Evolutionary conservation across 208 protist species (phyloP).

Genomic region (Trypanosoma caninum): DNA sequence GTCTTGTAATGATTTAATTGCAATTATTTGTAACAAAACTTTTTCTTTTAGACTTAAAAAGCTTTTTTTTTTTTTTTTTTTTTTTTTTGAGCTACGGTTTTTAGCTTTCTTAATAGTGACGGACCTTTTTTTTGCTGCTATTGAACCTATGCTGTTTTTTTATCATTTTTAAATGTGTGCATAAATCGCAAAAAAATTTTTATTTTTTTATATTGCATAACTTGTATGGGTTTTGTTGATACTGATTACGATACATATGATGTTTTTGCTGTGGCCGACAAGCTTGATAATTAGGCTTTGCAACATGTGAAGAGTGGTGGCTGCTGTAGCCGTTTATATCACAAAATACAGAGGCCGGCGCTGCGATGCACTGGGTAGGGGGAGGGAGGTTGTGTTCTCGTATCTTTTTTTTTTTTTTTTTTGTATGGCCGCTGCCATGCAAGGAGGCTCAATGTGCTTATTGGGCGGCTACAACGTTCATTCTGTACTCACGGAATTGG

Average conservation of each 20-base stretch:
- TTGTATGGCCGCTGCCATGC: conserved; percentile 11
- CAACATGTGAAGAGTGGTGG: not conserved
- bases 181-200: conserved; percentile 10
- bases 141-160: too few species aligned
- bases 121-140: too few species aligned
- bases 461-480: conserved; percentile 23
- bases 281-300: not conserved
- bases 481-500: not conserved
- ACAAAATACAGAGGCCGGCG: not conserved
- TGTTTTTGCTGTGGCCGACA: conserved; percentile 14
- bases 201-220: conserved; percentile 21
- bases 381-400: too few species aligned
- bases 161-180: too few species aligned
- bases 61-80: too few species aligned
- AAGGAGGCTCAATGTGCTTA: conserved; percentile 18
- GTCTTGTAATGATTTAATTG: conserved; percentile 14
- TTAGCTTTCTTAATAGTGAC: conserved; percentile 9
- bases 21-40: conserved; percentile 21
- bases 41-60: conserved; percentile 13
- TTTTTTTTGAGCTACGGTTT: too few species aligned
- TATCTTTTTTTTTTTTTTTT: too few species aligned
- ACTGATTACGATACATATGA: conserved; percentile 26
- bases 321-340: conserved; percentile 11
- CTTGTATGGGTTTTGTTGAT: conserved; percentile 21
- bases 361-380: too few species aligned